phyloP scores from a whole-genome alignment of 2,329 filamentous ascomycete species.

The Cryphonectria nitschkei region DNA sequence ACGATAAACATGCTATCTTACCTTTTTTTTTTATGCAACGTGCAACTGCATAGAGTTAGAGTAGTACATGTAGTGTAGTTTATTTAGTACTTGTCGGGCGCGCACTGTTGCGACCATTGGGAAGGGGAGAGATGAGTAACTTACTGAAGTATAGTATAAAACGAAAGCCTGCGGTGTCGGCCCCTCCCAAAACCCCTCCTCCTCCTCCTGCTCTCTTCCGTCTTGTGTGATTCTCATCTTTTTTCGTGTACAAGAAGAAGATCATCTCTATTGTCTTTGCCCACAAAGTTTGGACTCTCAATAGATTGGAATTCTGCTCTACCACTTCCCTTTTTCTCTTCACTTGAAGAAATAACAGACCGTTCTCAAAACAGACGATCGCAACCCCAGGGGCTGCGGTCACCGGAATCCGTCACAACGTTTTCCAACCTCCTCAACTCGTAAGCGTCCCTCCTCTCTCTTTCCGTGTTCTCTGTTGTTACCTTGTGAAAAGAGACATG shows the following conservation, averaged over 20 bases:
- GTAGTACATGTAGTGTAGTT: too few relatives aligned
- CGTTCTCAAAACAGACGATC: constrained; percentile 46
- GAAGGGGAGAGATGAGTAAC: too few relatives aligned
- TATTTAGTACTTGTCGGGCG: too few relatives aligned
- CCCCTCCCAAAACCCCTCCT: too few relatives aligned
- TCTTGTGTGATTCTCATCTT: not conserved
- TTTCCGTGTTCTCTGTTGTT: not conserved
- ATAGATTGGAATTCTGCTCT: not conserved
- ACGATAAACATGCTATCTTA: too few relatives aligned
- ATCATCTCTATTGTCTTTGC: not conserved
- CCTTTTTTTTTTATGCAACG: too few relatives aligned
- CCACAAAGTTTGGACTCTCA: not conserved
- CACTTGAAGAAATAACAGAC: not conserved
- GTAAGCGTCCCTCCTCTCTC: constrained; percentile 57
- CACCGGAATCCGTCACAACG: constrained; percentile 78
- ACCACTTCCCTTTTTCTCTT: not conserved
- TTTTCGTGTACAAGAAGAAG: not conserved
- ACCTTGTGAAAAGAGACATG: not conserved
- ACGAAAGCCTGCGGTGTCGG: too few relatives aligned
- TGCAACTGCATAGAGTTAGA: not conserved
- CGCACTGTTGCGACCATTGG: too few relatives aligned
- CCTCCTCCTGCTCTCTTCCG: not conserved
- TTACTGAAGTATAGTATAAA: too few relatives aligned
- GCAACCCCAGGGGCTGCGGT: constrained; percentile 61
- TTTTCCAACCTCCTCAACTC: constrained; percentile 98